Evolutionary conservation across 2,329 filamentous ascomycete genomes (phyloP), one percentile per base, ranked within the genome.

Genomic region (Exophiala phaeomuriformis): DNA sequence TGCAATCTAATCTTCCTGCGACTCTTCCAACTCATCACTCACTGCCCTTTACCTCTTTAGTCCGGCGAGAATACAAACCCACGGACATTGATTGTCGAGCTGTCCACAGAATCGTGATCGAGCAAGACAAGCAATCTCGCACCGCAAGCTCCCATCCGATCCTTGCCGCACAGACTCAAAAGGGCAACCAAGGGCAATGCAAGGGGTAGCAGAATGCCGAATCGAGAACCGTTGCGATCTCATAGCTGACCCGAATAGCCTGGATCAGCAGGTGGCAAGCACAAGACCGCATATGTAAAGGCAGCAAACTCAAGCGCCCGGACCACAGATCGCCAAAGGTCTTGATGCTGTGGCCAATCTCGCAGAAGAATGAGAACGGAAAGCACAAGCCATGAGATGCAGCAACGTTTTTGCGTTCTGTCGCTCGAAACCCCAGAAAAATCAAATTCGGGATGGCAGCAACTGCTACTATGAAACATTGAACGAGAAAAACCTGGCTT

Each of bases 81-180:
- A 55, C 51, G 47, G 52, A 48, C 41, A 36, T 51, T 55, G 53
- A 33, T 46, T 36, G 47, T 45, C 33, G 33, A 47, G 40, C 42
- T 27, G 51, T 52, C 51, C 57, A 57, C 51, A 49, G 48, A 56
- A 52, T 56, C 51, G 47, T 43, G 44, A 35, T 37, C 46, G 49
- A 52, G 53, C 55, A 60, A 60, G 58, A 60, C 58, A 60, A 45
- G 53, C 45, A 60, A 58, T 60, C 43, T 59, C 54, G 49, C 30
- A 33, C 39, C 40, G 32, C 39, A 40, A 39, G 28, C 27, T 27
- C 39, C 47, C 49, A 49, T 56, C n/a, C 29, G 12, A 48, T 60
- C 58, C 58, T 58, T 60, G 43, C 58, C 53, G 58, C 56, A 52
- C 49, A 41, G 58, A 54, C 44, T 36, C 30, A 27, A 45, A 41